These are phyloP conservation scores for Diaporthe nobilis DNA, from an alignment of 2,329 filamentous ascomycete species.

Conservation along the genomic window DNA sequence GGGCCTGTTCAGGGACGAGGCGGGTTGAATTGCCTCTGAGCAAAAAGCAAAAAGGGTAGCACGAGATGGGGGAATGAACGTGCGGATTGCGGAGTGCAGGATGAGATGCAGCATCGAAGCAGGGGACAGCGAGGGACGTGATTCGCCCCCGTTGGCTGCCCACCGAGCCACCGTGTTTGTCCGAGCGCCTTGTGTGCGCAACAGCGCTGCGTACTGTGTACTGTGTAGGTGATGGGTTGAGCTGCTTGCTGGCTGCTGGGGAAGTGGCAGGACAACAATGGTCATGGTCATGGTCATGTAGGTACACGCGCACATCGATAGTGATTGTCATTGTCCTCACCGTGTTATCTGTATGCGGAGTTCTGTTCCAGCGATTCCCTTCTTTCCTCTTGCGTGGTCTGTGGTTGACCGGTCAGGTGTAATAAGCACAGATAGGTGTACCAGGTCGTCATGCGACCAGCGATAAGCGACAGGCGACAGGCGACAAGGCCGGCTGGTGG, in stretches of 20 bases:
- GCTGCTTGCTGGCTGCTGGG: neutral
- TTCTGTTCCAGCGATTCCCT: neutral
- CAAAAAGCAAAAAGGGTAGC: slow-evolving; percentile 25
- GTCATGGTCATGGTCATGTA: neutral
- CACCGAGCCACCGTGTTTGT: slow-evolving; percentile 6
- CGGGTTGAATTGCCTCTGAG: slow-evolving; percentile 21
- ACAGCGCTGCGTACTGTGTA: neutral
- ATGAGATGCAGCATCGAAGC: slow-evolving; percentile 17
- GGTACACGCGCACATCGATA: neutral
- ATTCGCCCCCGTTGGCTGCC: slow-evolving; percentile 6
- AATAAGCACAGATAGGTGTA: neutral
- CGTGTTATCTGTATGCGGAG: neutral
- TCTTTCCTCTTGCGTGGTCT: neutral
- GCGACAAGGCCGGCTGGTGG: neutral
- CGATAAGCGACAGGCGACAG: neutral
- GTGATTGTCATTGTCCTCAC: neutral
- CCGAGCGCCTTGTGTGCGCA: neutral
- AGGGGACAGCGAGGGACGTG: slow-evolving; percentile 1
- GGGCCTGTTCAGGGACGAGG: neutral
- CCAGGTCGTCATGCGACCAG: slow-evolving; percentile 17
- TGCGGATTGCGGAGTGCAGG: slow-evolving; percentile 26
- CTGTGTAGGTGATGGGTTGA: neutral
- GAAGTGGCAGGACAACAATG: neutral
- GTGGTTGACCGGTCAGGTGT: slow-evolving; percentile 17
- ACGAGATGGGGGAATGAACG: slow-evolving; percentile 27